phyloP scores from a whole-genome alignment of 2,329 filamentous ascomycete genomes.

The Cytospora leucostoma region DNA sequence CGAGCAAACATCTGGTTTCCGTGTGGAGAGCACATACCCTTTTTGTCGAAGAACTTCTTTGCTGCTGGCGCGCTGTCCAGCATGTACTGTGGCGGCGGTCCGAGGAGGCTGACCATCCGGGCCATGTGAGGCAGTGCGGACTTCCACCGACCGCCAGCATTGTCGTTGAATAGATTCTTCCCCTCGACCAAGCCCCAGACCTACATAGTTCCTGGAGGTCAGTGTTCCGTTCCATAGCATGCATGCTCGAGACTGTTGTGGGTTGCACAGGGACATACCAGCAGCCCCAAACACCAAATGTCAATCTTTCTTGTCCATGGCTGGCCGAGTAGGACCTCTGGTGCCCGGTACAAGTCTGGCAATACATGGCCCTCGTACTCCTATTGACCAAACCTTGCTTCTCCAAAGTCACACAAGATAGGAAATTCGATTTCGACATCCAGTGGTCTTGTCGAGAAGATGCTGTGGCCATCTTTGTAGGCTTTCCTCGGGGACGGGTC shows the following conservation, averaged over 20 bases:
- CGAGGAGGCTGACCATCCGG: constrained; percentile 22
- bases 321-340: constrained; percentile 18
- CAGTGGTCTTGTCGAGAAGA: not conserved
- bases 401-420: constrained; percentile 21
- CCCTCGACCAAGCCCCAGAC: constrained; percentile 11
- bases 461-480: constrained; percentile 17
- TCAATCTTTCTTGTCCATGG: constrained; percentile 23
- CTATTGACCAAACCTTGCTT: constrained; percentile 19
- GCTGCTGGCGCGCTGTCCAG: constrained; percentile 13
- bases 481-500: constrained; percentile 18
- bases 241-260: not conserved
- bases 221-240: not conserved
- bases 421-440: not conserved
- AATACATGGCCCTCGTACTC: constrained; percentile 20
- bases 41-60: constrained; percentile 18
- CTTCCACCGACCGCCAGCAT: constrained; percentile 11
- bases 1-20: not conserved
- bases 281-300: constrained; percentile 18
- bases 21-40: not conserved
- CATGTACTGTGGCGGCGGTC: constrained; percentile 17
- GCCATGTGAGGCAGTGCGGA: constrained; percentile 18
- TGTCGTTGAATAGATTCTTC: constrained; percentile 18
- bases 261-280: not conserved
- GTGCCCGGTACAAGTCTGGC: constrained; percentile 20
- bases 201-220: not conserved